Evolutionary conservation across 768 basidiomycete species (phyloP).

Genomic region (Sporobolomyces phaffii): DNA sequence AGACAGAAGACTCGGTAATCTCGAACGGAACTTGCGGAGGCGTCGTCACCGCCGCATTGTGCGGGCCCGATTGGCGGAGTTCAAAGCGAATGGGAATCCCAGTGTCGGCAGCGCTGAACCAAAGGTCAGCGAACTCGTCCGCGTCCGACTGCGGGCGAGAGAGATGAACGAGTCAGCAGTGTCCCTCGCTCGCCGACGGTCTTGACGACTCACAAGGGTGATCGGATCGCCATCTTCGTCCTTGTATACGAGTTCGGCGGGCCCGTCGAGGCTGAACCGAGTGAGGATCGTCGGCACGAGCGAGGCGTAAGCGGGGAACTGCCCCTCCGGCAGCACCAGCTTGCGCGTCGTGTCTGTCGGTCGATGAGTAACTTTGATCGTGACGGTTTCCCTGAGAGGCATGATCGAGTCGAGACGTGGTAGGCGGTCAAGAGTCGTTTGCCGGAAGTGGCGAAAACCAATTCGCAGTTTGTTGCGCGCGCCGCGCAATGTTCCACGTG

Average conservation of each 20-base stretch:
- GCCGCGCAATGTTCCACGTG: not conserved
- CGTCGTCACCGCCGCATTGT: too few relatives aligned
- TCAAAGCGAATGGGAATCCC: not conserved
- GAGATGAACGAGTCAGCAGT: not conserved
- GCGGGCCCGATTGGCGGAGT: not conserved
- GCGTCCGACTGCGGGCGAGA: not conserved
- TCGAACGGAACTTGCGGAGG: too few relatives aligned
- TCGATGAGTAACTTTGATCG: not conserved
- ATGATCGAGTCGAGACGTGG: too few relatives aligned
- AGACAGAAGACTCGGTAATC: not conserved
- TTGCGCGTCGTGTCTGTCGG: not conserved
- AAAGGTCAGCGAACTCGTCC: not conserved
- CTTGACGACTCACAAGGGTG: slow-evolving; percentile 15
- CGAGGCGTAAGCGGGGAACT: not conserved
- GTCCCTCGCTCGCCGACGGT: too few relatives aligned
- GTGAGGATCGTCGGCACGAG: not conserved
- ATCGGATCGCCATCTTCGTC: slow-evolving; percentile 6
- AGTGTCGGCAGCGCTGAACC: not conserved
- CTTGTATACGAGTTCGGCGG: not conserved
- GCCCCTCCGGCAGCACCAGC: not conserved
- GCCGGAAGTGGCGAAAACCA: not conserved
- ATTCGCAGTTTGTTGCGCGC: not conserved
- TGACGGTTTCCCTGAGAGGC: not conserved
- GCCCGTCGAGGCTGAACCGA: not conserved
- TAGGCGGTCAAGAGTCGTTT: not conserved